phyloP scores from a whole-genome alignment of 73 alveolate species.

The Diophrys sp. region DNA sequence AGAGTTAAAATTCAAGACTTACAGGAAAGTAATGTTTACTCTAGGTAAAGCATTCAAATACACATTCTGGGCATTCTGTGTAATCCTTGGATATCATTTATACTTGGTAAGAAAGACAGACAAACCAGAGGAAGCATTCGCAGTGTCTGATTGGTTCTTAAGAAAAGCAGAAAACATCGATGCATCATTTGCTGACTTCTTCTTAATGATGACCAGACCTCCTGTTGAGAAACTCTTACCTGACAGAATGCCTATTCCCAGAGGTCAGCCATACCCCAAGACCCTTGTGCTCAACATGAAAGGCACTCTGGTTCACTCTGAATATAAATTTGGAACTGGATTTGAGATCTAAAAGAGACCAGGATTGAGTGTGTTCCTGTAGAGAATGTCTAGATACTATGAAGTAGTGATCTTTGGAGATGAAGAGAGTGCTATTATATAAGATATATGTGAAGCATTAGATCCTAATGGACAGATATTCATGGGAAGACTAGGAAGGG shows the following conservation, averaged over 20 bases:
- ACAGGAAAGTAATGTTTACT: slow-evolving; percentile 47
- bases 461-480: slow-evolving; percentile 75
- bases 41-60: slow-evolving; percentile 54
- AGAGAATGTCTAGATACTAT: slow-evolving; percentile 67
- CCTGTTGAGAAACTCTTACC: slow-evolving; percentile 81
- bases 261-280: slow-evolving; percentile 75
- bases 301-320: slow-evolving; percentile 74
- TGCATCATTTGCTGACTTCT: slow-evolving; percentile 28
- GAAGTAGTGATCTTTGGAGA: slow-evolving; percentile 86
- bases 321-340: slow-evolving; percentile 67
- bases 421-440: slow-evolving; percentile 69
- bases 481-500: slow-evolving; percentile 79
- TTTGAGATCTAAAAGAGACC: slow-evolving; percentile 71
- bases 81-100: slow-evolving; percentile 42
- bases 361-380: slow-evolving; percentile 72
- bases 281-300: slow-evolving; percentile 77
- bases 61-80: slow-evolving; percentile 47
- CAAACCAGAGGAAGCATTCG: slow-evolving; percentile 48
- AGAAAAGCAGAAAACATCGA: slow-evolving; percentile 27
- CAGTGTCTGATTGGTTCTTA: slow-evolving; percentile 32
- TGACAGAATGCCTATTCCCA: slow-evolving; percentile 75
- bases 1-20: slow-evolving; percentile 52
- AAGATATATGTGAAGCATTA: slow-evolving; percentile 64
- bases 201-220: slow-evolving; percentile 54
- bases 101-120: slow-evolving; percentile 41